Evolutionary conservation across 2,329 filamentous ascomycete genomes (phyloP).

Genomic region (Penicillium sp.): DNA sequence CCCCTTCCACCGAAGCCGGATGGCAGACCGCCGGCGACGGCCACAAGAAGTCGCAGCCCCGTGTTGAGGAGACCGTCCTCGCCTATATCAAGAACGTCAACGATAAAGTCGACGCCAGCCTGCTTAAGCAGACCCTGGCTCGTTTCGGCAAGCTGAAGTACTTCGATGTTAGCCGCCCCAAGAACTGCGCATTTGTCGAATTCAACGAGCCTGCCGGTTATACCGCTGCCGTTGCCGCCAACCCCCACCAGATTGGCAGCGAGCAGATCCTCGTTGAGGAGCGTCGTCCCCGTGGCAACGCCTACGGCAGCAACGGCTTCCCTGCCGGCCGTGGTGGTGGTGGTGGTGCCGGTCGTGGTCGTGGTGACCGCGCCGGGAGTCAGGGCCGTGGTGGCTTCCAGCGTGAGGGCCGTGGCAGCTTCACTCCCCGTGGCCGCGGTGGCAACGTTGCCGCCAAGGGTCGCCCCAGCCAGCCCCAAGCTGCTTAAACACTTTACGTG

Average conservation of each 20-base stretch:
- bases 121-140: conserved; percentile 68
- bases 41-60: conserved; percentile 80
- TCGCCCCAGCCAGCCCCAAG: conserved; percentile 48
- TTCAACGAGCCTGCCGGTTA: conserved; percentile 80
- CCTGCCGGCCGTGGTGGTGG: conserved; percentile 65
- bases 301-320: conserved; percentile 67
- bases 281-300: conserved; percentile 72
- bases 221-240: conserved; percentile 76
- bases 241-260: conserved; percentile 80
- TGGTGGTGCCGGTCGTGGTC: conserved; percentile 64
- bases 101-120: conserved; percentile 75
- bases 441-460: conserved; percentile 52
- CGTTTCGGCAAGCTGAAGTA: conserved; percentile 66
- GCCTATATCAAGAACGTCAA: conserved; percentile 96
- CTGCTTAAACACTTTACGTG: conserved; percentile 36
- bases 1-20: conserved; percentile 66
- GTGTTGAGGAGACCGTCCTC: conserved; percentile 70
- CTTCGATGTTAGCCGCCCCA: conserved; percentile 65
- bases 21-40: conserved; percentile 84
- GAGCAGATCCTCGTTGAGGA: conserved; percentile 86
- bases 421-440: conserved; percentile 64
- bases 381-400: conserved; percentile 67
- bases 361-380: conserved; percentile 65
- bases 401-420: conserved; percentile 67
- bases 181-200: conserved; percentile 98